Evolutionary conservation across 1,284 basidiomycete genomes (phyloP).

Genomic region (Rhodotorula sp.): DNA sequence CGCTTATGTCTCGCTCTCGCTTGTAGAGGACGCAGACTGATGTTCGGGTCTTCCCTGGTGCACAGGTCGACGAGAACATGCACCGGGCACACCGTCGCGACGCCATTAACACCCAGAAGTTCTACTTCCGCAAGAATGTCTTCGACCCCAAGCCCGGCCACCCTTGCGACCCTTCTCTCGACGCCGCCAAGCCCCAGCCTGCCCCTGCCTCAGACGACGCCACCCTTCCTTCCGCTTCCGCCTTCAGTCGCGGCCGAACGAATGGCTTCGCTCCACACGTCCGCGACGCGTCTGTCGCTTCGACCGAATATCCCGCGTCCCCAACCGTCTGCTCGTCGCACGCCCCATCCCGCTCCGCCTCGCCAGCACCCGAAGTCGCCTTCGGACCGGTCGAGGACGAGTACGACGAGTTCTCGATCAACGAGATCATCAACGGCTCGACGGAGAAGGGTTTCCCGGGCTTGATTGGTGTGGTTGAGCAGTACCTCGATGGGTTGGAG

Average conservation of each 20-base stretch:
- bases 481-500: conserved; percentile 85
- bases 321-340: conserved; percentile 18
- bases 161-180: conserved; percentile 29
- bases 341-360: conserved; percentile 14
- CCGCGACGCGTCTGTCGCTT: conserved; percentile 7
- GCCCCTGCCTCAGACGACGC: background rate
- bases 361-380: background rate
- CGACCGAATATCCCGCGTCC: background rate
- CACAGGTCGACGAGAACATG: conserved; percentile 96
- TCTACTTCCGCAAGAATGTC: conserved; percentile 87
- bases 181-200: background rate
- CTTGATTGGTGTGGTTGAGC: conserved; percentile 75
- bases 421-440: conserved; percentile 92
- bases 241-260: background rate
- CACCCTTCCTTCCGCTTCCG: background rate
- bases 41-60: fast-evolving
- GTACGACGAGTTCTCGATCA: conserved; percentile 85
- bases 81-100: conserved; percentile 78
- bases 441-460: conserved; percentile 66
- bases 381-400: conserved; percentile 62
- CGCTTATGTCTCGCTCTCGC: background rate
- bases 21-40: background rate
- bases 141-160: conserved; percentile 53
- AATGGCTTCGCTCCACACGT: conserved; percentile 9
- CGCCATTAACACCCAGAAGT: conserved; percentile 70